Conservation (phyloP, 2,329 filamentous ascomycete species). For the Talaromyces marneffei region DNA sequence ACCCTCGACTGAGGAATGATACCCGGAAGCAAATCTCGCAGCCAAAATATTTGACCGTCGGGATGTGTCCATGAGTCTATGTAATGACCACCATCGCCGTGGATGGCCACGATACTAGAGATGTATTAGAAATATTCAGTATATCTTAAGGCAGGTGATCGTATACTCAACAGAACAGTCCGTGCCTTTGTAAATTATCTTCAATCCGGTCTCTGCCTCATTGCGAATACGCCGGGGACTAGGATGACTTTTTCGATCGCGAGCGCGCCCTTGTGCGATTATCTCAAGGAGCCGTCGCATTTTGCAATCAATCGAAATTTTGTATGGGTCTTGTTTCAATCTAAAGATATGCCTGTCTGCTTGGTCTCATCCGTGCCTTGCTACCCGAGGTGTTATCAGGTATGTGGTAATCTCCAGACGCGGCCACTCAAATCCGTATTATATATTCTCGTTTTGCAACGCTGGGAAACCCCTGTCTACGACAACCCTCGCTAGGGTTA, state of each 20-base stretch:
- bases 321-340: not conserved
- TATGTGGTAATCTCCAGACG: no score
- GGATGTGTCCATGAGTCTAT: conserved; percentile 21
- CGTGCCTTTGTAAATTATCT: conserved; percentile 1
- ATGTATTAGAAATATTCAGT: not conserved
- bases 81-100: conserved; percentile 18
- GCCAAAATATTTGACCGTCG: conserved; percentile 18
- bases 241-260: not conserved
- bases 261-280: not conserved
- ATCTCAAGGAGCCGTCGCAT: conserved; percentile 7
- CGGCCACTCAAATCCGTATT: no score
- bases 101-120: conserved; percentile 20
- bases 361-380: no score
- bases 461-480: no score
- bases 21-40: conserved; percentile 19
- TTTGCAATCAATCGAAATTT: not conserved
- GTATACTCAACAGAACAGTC: not conserved
- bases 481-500: no score
- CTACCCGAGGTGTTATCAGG: no score
- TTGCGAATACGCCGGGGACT: not conserved
- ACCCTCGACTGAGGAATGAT: conserved; percentile 13
- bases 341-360: no score
- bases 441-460: no score
- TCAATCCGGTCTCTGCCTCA: not conserved
- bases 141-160: not conserved